phyloP scores from a whole-genome alignment of 352 stramenopile species.

The Aphanomyces invadans region DNA sequence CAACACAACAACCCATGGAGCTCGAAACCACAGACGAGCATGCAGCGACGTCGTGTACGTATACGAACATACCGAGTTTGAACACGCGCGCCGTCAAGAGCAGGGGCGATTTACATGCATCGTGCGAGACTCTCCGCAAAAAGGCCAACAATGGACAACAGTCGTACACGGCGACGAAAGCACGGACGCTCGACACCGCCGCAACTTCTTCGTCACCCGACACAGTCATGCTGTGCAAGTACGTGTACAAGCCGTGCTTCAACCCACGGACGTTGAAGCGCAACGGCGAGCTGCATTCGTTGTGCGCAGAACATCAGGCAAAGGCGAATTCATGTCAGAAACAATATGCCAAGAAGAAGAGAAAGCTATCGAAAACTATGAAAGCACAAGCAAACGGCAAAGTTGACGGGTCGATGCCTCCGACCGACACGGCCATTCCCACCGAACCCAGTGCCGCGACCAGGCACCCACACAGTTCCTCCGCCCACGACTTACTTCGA shows the following conservation, averaged over 20 bases:
- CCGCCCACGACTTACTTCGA: no score
- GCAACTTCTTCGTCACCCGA: not conserved
- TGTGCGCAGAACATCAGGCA: conserved; percentile 33
- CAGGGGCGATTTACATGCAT: not conserved
- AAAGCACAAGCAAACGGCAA: no score
- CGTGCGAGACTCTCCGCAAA: not conserved
- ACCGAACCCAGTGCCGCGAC: no score
- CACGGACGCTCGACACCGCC: not conserved
- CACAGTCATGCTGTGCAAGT: conserved; percentile 31
- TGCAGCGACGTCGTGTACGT: not conserved
- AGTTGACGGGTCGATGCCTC: no score
- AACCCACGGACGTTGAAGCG: conserved; percentile 76
- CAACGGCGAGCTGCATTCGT: conserved; percentile 75
- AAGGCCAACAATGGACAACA: conserved; percentile 13
- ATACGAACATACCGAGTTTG: conserved; percentile 3
- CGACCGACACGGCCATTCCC: no score
- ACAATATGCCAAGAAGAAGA: not conserved
- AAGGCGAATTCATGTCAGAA: conserved; percentile 24
- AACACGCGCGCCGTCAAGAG: conserved; percentile 1
- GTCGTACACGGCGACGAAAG: not conserved
- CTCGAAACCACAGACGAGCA: no score
- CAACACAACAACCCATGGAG: no score
- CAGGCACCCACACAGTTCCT: no score
- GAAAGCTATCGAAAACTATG: no score
- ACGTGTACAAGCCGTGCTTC: conserved; percentile 51